These are phyloP conservation scores for Zygosaccharomyces sapae DNA, from an alignment of 1,139 yeast species.

Conservation along the genomic window DNA sequence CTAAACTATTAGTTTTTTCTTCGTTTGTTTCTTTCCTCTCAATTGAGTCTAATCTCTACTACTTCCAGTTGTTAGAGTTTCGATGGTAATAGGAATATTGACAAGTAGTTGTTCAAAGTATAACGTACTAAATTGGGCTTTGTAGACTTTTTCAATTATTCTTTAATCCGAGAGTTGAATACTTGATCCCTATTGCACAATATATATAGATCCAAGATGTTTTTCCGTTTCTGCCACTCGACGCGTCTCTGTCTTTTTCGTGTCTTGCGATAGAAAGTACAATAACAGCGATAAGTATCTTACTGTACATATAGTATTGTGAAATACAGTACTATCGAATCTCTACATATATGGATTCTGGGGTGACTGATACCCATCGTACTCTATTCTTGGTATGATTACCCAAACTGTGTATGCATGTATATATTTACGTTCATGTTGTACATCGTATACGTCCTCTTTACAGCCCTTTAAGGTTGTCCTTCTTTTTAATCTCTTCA, in stretches of 20 bases:
- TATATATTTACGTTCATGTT: too few relatives aligned
- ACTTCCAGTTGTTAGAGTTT: background rate
- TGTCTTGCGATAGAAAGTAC: background rate
- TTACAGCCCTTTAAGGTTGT: background rate
- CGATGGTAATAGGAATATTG: background rate
- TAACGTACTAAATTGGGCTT: background rate
- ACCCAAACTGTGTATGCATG: too few relatives aligned
- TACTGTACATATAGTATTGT: background rate
- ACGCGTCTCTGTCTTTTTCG: constrained; percentile 3
- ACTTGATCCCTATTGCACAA: background rate
- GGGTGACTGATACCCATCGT: background rate
- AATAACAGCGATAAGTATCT: background rate
- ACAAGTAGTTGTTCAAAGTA: background rate
- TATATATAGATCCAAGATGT: background rate
- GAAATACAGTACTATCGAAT: background rate
- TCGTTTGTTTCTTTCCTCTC: background rate
- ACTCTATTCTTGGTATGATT: background rate
- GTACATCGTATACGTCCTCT: background rate
- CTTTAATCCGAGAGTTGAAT: background rate
- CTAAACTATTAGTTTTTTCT: background rate
- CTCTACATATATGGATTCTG: background rate
- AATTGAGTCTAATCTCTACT: background rate
- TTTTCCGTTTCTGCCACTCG: background rate
- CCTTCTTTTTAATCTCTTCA: constrained; percentile 29
- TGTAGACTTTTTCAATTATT: background rate